phyloP scores from a whole-genome alignment of 2,329 filamentous ascomycete species.

The Monosporascus cannonballus region DNA sequence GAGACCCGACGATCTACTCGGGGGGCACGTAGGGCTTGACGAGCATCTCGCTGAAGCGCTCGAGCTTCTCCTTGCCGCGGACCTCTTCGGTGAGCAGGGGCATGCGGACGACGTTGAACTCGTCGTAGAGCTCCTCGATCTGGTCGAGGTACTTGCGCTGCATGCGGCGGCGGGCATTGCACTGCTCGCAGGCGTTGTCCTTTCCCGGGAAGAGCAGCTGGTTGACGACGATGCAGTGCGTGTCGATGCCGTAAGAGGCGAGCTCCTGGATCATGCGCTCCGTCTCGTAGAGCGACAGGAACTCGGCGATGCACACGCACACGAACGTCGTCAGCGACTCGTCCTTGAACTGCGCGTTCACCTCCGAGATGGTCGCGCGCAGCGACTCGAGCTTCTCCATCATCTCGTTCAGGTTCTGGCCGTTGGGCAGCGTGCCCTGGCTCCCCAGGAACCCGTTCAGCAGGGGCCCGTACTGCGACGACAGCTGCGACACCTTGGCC shows the following conservation, averaged over 20 bases:
- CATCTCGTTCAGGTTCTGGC: conserved; percentile 88
- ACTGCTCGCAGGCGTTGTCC: conserved; percentile 86
- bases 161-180: conserved; percentile 92
- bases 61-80: conserved; percentile 86
- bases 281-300: conserved; percentile 93
- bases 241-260: conserved; percentile 88
- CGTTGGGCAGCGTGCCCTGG: conserved; percentile 71
- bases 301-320: conserved; percentile 97
- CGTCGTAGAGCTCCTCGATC: conserved; percentile 96
- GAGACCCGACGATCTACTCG: conserved; percentile 16
- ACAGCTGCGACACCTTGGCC: conserved; percentile 93
- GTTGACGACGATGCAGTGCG: conserved; percentile 96
- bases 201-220: conserved; percentile 90
- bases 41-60: conserved; percentile 84
- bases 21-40: conserved; percentile 70
- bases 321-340: conserved; percentile 93
- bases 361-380: conserved; percentile 87
- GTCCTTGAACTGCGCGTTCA: conserved; percentile 98
- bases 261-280: conserved; percentile 99
- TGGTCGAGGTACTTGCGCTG: conserved; percentile 99
- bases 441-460: conserved; percentile 87
- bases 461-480: conserved; percentile 90
- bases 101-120: conserved; percentile 99
- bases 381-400: conserved; percentile 91
- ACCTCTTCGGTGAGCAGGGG: conserved; percentile 93